Base-by-base conservation (phyloP, 2,329 filamentous ascomycete genomes). In the Colletotrichum sidae region DNA sequence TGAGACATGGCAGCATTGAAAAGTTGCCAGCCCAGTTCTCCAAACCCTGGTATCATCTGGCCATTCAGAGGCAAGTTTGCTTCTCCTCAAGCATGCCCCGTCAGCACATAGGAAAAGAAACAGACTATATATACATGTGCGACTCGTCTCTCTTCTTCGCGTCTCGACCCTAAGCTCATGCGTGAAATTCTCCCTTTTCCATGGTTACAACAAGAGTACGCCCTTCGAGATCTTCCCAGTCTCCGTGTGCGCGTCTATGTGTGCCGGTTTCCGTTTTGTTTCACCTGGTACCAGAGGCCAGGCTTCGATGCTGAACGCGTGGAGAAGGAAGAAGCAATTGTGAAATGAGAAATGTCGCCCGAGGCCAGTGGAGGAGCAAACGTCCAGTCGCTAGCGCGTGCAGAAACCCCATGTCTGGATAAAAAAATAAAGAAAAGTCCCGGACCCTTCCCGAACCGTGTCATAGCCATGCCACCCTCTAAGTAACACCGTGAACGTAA, bases 61-160 rank as follows among this genome's bases (percentile, higher is more conserved):
- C 49, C 62, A 55, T 65, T 45, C 45, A 25, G 25, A 33, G 46
- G 46, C 62, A 56, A 55, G 44, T 47, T 55, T 61, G 51, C 46
- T 47, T 55, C 46, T 61, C 44, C 54, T 59, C 63, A 44, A 53
- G 35, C 51, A 65, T 67, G 55, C 60, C 52, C 42, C 39, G 60
- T 55, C 61, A 61, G 55, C 57, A 52, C 60, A 60, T 59, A 59
- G 34, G 55, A 55, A 61, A 67, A 67, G 60, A 65, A 65, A 65
- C 61, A 65, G 65, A 55, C 62, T 67, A 66, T 67, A 67, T 67
- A 67, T 67, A 67, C 65, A 67, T 56, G 56, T 66, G 61, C 65
- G 61, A 60, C 56, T 61, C 61, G 65, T 67, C 61, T 61, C 56
- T 67, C 61, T 60, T 67, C 65, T 64, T 65, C 61, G 55, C 61